Evolutionary conservation across 2,329 filamentous ascomycete genomes (phyloP).

Genomic region (Alternaria arborescens): DNA sequence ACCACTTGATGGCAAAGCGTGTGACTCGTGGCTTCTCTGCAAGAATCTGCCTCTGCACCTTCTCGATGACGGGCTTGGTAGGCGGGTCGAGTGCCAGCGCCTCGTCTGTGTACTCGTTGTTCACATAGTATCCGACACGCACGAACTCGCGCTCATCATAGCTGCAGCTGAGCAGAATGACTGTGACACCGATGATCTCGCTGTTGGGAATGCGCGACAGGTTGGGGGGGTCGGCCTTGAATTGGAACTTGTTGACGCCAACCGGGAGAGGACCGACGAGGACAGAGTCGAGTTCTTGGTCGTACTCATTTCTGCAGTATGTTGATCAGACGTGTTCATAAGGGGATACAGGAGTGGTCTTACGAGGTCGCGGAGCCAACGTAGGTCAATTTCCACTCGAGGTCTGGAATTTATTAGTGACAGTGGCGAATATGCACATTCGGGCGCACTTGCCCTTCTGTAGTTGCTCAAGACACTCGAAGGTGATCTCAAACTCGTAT

Average conservation of each 20-base stretch:
- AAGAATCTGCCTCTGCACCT: conserved; percentile 89
- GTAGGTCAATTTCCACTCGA: conserved; percentile 99
- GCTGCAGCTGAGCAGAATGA: conserved; percentile 93
- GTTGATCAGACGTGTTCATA: conserved; percentile 19
- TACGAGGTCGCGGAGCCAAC: conserved; percentile 98
- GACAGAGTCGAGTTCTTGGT: conserved; percentile 96
- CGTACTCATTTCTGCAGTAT: conserved; percentile 80
- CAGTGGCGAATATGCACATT: background rate
- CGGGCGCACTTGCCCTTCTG: conserved; percentile 75
- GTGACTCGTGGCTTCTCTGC: conserved; percentile 98
- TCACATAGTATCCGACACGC: conserved; percentile 98
- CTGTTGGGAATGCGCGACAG: conserved; percentile 89
- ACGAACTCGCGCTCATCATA: conserved; percentile 98
- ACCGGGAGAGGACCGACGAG: conserved; percentile 97
- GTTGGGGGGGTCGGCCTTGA: conserved; percentile 93
- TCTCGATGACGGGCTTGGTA: conserved; percentile 89
- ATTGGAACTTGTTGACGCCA: conserved; percentile 98
- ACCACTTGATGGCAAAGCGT: conserved; percentile 99
- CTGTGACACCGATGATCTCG: conserved; percentile 95
- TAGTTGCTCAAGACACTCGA: conserved; percentile 93
- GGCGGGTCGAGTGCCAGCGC: conserved; percentile 90
- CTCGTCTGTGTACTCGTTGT: conserved; percentile 97
- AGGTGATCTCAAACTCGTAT: conserved; percentile 98
- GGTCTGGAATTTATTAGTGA: conserved; percentile 66
- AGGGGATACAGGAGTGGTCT: conserved; percentile 51